Base-by-base conservation (phyloP, 2,329 filamentous ascomycete species). In the Venturia asperata region DNA sequence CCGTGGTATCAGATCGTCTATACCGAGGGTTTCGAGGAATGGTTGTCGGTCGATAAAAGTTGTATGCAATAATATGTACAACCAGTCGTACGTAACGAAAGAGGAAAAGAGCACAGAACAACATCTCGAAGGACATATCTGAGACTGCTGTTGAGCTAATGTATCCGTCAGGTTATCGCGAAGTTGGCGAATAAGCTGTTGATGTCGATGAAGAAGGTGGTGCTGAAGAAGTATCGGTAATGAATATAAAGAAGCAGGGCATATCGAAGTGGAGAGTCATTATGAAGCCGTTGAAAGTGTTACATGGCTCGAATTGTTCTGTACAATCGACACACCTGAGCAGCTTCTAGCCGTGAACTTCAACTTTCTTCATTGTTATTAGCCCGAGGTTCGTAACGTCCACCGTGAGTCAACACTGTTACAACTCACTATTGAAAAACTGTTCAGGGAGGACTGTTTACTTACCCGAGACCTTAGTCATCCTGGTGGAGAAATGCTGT, bases 41-140 rank as follows among this genome's bases (percentile, higher is more conserved):
- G 0, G 71, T 68, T 0, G 73, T 69, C 5, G 81, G 75, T 0
- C 69, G 69, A 67, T 82, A 83, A 0, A 70, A 27, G 15, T 72
- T 76, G 61, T 76, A 80, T 0, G 75, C 76, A 0, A 79, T 34
- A 1, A 78, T 62, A 68, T 82, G 77, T 37, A 79, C 75, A 0
- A 81, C 47, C 0, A 82, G 73, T 1, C 81, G 78, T 0, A 76
- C 64, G 67, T 84, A 85, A 0, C 82, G 74, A 69, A 79, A 79
- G 24, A 72, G 2, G 65, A 81, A 78, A 80, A 73, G 6, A 73
- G 63, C 0, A 72, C 17, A 62, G 80, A 80, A 56, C 3, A 42
- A n/a, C 9, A 64, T 5, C 39, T 47, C 19, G 13, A 17, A 41
- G 19, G 52, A 58, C 52, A 58, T 58, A 11, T 11, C 45, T 24